Percentiles rank a stretch among this genome's conserved stretches.
phyloP scores from a whole-genome alignment of 2,329 filamentous ascomycete species.

The Gnomoniopsis sp. region DNA sequence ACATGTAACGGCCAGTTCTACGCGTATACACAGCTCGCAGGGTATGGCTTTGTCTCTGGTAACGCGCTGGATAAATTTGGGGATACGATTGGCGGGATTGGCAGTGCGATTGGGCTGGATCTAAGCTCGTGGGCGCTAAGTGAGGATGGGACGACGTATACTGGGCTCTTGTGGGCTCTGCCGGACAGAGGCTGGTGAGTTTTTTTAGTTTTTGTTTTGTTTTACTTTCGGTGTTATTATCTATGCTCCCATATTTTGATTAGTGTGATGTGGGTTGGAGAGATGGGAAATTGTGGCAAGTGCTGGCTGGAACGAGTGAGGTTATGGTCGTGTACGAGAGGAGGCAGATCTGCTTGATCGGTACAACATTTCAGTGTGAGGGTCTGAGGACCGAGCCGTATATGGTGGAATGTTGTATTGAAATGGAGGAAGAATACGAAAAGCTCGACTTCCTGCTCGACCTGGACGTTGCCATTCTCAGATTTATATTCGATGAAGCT shows the following conservation, averaged over 20 bases:
- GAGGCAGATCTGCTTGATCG: too few species aligned
- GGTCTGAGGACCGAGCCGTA: too few species aligned
- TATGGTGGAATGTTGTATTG: too few species aligned
- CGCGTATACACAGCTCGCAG: slow-evolving; percentile 64
- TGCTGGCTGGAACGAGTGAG: too few species aligned
- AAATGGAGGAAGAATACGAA: too few species aligned
- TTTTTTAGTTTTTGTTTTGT: slow-evolving; percentile 26
- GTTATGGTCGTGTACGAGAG: too few species aligned
- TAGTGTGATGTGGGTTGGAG: neutral
- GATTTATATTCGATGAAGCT: too few species aligned
- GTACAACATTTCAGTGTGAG: too few species aligned
- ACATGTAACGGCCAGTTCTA: slow-evolving; percentile 59
- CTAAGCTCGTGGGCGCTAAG: slow-evolving; percentile 49
- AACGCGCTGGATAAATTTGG: slow-evolving; percentile 63
- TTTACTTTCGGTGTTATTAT: neutral
- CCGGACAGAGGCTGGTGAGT: slow-evolving; percentile 62
- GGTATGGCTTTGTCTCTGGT: slow-evolving; percentile 59
- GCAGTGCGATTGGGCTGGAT: slow-evolving; percentile 26
- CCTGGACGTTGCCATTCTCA: too few species aligned
- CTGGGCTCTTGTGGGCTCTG: slow-evolving; percentile 58
- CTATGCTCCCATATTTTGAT: too few species aligned
- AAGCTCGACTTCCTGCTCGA: too few species aligned
- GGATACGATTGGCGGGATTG: slow-evolving; percentile 66
- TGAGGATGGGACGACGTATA: slow-evolving; percentile 46
- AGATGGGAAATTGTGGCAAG: too few species aligned